A percentile compares a stretch with the other conserved stretches of the same genome.
Conservation (phyloP, 2,329 filamentous ascomycete species). For the Epichloe festucae region DNA sequence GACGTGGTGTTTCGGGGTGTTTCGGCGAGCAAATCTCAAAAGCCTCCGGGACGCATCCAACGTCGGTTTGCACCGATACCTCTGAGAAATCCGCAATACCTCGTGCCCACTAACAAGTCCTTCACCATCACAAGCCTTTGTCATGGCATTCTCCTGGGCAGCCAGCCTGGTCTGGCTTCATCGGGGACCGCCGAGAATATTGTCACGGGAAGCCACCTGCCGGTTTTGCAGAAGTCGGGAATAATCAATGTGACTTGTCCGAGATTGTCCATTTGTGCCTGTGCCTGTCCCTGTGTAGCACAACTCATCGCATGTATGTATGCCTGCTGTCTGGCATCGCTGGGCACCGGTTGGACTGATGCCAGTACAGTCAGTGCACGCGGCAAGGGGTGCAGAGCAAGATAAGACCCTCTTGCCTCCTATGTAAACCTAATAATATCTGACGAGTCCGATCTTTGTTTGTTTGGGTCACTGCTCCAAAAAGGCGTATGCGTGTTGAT, state of each 20-base stretch:
- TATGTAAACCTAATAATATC: too few species aligned
- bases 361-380: neutral
- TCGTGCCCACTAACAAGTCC: neutral
- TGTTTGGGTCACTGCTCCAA: too few species aligned
- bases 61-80: too few species aligned
- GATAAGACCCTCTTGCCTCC: neutral
- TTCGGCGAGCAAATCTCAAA: neutral
- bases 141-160: neutral
- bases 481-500: too few species aligned
- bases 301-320: neutral
- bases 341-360: neutral
- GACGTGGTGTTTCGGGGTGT: neutral
- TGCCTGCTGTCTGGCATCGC: neutral
- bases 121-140: neutral
- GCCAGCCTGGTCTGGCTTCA: neutral
- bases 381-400: neutral
- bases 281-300: neutral
- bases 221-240: neutral
- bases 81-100: too few species aligned
- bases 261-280: neutral
- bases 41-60: neutral
- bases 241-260: neutral
- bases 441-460: too few species aligned
- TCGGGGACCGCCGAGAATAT: neutral
- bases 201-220: neutral